phyloP scores from a whole-genome alignment of 73 alveolate genomes.

The Paramecium caudatum region DNA sequence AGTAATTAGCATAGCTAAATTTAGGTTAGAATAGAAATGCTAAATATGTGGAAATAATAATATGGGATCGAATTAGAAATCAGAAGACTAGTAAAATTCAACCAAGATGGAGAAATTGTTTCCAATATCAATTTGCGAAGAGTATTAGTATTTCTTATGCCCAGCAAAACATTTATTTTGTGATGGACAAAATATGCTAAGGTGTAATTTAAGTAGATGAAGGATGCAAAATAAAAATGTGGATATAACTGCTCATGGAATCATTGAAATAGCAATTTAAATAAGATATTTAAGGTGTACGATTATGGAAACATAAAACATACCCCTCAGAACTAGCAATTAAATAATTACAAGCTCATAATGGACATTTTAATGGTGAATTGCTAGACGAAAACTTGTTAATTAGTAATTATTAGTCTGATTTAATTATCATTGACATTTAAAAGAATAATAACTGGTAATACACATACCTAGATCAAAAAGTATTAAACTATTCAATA shows the following conservation, averaged over 20 bases:
- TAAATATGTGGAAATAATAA: background rate
- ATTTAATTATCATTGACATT: background rate
- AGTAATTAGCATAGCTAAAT: background rate
- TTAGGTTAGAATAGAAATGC: background rate
- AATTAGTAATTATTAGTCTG: background rate
- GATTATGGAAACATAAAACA: constrained; percentile 11
- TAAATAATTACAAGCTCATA: background rate
- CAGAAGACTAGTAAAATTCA: background rate
- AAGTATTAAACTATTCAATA: background rate
- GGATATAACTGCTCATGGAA: background rate
- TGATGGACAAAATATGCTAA: background rate
- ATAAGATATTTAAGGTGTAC: background rate
- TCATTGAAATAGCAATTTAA: background rate
- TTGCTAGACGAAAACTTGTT: background rate
- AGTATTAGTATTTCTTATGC: background rate
- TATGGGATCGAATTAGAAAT: background rate
- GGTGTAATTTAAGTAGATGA: constrained; percentile 32
- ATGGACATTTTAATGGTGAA: background rate
- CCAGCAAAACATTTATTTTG: background rate
- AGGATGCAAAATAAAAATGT: background rate
- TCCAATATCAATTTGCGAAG: background rate
- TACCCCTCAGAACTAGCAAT: background rate
- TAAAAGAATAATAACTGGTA: background rate
- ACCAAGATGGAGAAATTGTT: background rate
- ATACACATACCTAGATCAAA: background rate